Evolutionary conservation across 1,284 basidiomycete species (phyloP).

Genomic region (Moesziomyces sp.): DNA sequence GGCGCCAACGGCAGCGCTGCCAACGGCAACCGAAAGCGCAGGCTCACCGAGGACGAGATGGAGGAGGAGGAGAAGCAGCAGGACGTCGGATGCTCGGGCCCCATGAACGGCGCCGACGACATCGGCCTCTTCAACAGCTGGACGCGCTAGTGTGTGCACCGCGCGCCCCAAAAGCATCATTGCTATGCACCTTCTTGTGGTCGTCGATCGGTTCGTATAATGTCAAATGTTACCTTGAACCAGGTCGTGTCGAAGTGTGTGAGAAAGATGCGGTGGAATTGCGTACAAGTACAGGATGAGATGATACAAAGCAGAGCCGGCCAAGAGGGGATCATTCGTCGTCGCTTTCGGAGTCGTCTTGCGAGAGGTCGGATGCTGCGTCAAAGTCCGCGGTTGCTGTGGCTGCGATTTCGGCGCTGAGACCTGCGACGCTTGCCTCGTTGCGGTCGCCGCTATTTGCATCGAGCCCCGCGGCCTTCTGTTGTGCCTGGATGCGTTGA

Average conservation of each 20-base stretch:
- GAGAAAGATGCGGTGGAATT: not conserved
- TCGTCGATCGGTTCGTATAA: not conserved
- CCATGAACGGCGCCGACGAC: conserved; percentile 66
- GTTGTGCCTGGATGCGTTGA: conserved; percentile 39
- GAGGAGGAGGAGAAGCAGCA: conserved; percentile 49
- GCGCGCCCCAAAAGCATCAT: not conserved
- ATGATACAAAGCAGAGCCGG: not conserved
- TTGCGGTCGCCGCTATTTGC: conserved; percentile 9
- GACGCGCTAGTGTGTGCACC: conserved; percentile 34
- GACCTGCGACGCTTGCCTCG: conserved; percentile 17
- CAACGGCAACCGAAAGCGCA: conserved; percentile 35
- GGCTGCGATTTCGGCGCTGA: conserved; percentile 41
- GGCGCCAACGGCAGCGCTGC: conserved; percentile 3
- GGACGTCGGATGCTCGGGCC: conserved; percentile 57
- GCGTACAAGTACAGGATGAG: conserved; percentile 15
- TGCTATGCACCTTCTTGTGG: conserved; percentile 1
- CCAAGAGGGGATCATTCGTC: conserved; percentile 1
- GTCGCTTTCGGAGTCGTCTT: conserved; percentile 11
- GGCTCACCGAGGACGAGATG: conserved; percentile 28
- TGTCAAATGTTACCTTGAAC: not conserved
- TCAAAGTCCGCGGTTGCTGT: conserved; percentile 27
- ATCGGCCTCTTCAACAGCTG: conserved; percentile 60
- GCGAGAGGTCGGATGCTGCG: conserved; percentile 4
- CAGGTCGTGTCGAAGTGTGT: not conserved
- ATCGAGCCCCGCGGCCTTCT: conserved; percentile 28